These are phyloP conservation scores for Agaricus bisporus DNA, from an alignment of 768 basidiomycete species.

Conservation along the genomic window DNA sequence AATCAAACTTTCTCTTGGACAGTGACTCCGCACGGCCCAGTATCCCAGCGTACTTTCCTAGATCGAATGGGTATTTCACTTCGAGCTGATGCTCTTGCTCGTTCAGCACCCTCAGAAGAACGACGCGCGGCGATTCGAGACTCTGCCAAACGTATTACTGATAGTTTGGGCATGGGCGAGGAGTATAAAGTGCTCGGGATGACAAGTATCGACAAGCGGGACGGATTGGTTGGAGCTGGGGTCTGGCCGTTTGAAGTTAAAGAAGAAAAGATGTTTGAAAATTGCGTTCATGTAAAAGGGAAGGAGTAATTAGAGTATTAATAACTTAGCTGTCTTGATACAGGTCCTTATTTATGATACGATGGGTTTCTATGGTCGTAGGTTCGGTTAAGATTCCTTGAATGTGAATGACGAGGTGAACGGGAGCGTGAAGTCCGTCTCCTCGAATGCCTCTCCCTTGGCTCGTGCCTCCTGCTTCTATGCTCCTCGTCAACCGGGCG, in stretches of 20 bases:
- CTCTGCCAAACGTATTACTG: constrained; percentile 68
- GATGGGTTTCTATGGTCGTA: background rate
- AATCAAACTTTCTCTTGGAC: constrained; percentile 6
- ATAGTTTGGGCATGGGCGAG: constrained; percentile 77
- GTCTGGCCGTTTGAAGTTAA: constrained; percentile 30
- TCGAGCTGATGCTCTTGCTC: constrained; percentile 60
- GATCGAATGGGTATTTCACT: constrained; percentile 66
- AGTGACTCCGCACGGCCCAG: constrained; percentile 55
- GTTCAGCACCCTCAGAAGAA: constrained; percentile 41
- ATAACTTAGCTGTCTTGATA: background rate
- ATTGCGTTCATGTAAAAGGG: constrained; percentile 6
- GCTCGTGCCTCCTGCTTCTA: constrained; percentile 4
- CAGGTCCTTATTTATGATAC: background rate
- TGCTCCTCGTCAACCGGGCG: background rate
- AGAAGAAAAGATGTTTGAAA: constrained; percentile 6
- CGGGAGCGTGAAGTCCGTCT: background rate
- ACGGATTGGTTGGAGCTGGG: constrained; percentile 2
- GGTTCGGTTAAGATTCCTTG: background rate
- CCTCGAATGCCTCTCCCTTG: background rate
- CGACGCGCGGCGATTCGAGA: constrained; percentile 46
- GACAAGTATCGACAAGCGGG: constrained; percentile 18
- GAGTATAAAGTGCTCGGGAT: constrained; percentile 81
- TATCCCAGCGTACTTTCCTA: constrained; percentile 75
- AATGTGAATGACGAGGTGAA: background rate
- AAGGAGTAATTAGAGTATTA: background rate